Evolutionary conservation across 2,329 filamentous ascomycete species (phyloP).

Genomic region (Fusarium luffae): DNA sequence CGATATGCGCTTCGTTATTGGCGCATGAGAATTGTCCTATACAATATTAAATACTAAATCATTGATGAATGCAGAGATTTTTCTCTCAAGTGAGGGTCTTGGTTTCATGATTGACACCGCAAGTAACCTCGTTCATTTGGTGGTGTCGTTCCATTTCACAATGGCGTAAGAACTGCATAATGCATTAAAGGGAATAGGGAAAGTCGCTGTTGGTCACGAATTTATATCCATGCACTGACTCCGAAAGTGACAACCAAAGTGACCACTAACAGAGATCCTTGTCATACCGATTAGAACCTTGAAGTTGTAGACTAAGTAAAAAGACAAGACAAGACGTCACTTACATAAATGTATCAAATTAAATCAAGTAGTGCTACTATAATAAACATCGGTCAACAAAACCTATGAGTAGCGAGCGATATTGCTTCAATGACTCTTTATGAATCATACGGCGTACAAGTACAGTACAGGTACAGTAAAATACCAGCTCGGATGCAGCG

Average conservation of each 20-base stretch:
- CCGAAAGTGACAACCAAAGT: neutral
- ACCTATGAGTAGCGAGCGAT: neutral
- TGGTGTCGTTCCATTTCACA: neutral
- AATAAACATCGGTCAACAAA: neutral
- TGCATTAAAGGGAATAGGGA: neutral
- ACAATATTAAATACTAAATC: neutral
- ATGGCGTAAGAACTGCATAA: constrained; percentile 3
- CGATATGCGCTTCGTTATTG: constrained; percentile 19
- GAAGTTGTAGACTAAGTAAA: neutral
- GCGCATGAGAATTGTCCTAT: constrained; percentile 1
- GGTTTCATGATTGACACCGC: neutral
- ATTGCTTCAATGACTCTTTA: constrained; percentile 22
- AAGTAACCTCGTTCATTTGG: constrained; percentile 10
- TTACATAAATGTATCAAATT: neutral
- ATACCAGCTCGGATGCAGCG: constrained; percentile 3
- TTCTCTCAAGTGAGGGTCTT: neutral
- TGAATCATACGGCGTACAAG: constrained; percentile 32
- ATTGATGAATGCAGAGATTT: neutral
- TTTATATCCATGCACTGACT: neutral
- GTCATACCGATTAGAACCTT: neutral
- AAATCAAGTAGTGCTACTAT: neutral
- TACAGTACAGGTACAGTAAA: neutral
- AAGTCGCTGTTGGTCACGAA: constrained; percentile 1
- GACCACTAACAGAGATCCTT: neutral
- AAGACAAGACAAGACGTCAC: neutral